Base-by-base conservation (phyloP, 371 early-diverging fungal genomes). In the Rhizopus microsporus region DNA sequence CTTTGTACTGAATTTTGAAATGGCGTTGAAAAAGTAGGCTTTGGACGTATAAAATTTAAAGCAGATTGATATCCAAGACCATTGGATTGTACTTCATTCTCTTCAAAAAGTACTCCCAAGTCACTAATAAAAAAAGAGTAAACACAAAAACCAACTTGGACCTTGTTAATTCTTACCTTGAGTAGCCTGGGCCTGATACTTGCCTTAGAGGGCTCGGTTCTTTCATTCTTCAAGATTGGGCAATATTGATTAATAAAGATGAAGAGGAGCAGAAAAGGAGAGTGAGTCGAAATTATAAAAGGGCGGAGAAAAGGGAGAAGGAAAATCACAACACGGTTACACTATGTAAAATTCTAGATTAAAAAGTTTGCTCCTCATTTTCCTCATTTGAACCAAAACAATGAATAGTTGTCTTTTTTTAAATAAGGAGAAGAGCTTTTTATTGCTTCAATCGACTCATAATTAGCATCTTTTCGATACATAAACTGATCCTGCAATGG, bases 91-190 rank as follows among this genome's bases (percentile, higher is more conserved):
- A 38, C 62, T 32, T 75, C 72, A 46, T 51, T 67, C 51, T 76
- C 77, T 56, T 76, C 76, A 47, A 76, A 60, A n/a, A 76, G 63
- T 40, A 76, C 64, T 37, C 66, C 71, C 16, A 76, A 54, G 51
- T 73, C 73, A 57, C 77, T 76, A 46, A 33, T 43, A 17, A 15
- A 29, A 29, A 43, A 15, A 7, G n/a, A 37, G 33, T 12, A 43
- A 7, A 37, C 31, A 38, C 31, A 35, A 30, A 13, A 9, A 49
- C 29, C 30, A n/a, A 40, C 37, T 30, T 16, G 31, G 1, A 30
- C 10, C 31, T 17, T 31, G 9, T 34, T 49, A 10, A 17, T 51
- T 9, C 23, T 51, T 29, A 59, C 56, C 59, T 60, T 47, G 65
- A 51, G 53, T 60, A 65, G 43, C 52, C 54, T 37, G 65, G 48